Base-by-base conservation (phyloP, 1,139 yeast species). In the Suhomyces yuchorum region DNA sequence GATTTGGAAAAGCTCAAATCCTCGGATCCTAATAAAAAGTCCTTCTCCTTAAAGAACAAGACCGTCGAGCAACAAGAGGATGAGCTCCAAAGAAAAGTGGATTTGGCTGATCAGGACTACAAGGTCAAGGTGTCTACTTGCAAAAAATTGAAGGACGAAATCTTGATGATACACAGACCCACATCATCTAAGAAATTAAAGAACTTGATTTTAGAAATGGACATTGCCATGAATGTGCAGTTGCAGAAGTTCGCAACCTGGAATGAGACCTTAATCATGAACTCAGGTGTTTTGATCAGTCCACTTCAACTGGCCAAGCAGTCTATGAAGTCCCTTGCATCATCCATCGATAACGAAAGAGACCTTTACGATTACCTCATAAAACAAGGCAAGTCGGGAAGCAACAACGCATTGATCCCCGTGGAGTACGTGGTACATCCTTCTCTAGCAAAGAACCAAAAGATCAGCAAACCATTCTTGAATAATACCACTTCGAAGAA, bases 1-100 rank as follows among this genome's bases (percentile, higher is more conserved):
- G 98, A 93, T 58, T 80, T 90, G 66, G 97, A 93, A 57, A 85
- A 87, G 57, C 78, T 91, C 47, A 82, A 86, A 59, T 81, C 85
- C 45, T 78, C 87, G 0, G 98, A 92, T 61, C 97, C 96, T 19
- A 78, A 86, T 49, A 89, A 87, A 65, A 90, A 89, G 62, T 81
- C 85, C 17, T 85, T 93, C 58, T 85, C 92, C 28, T 73, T 88
- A 55, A 87, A 87, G 61, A 84, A 89, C 47, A 86, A 84, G 56
- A 83, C 96, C 0, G 82, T 85, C 2, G 87, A 87, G 46, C 97
- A 92, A 67, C 96, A 91, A 65, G 98, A 93, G 62, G 98, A 92
- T 61, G 97, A 92, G 45, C 72, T 92, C 24, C 84, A 82, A 53
- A 70, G 85, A 47, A 91, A 93, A 63, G 90, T 93, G 37, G 91